Percentiles rank a stretch among this genome's conserved stretches.
Conservation (phyloP, 202 grass and related monocot species). For the Panicum hallii region DNA sequence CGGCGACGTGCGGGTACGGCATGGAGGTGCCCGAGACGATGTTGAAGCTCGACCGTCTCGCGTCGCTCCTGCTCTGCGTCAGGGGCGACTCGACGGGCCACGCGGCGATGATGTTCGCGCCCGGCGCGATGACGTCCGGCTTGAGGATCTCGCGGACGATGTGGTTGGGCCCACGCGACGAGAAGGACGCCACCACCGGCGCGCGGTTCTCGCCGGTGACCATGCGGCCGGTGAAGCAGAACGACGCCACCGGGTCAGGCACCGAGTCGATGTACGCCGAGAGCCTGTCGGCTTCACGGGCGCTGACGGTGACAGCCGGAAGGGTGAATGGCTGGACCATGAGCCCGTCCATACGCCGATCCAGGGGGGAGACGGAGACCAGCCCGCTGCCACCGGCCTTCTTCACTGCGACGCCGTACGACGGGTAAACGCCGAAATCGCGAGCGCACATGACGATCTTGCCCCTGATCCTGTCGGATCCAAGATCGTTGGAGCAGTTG, state of each 20-base stretch:
- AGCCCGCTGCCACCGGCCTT: constrained; percentile 42
- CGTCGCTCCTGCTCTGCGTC: neutral
- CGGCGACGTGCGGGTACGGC: constrained; percentile 39
- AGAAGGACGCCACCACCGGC: constrained; percentile 51
- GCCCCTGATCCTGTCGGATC: constrained; percentile 33
- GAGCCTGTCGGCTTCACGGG: constrained; percentile 22
- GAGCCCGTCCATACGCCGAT: neutral
- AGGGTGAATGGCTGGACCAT: neutral
- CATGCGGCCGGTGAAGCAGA: constrained; percentile 38
- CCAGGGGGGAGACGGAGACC: neutral
- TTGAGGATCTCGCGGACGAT: constrained; percentile 51
- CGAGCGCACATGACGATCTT: constrained; percentile 50
- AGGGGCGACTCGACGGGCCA: constrained; percentile 41
- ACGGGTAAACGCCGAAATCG: neutral
- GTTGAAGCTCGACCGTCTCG: constrained; percentile 41
- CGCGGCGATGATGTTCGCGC: constrained; percentile 56
- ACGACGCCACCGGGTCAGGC: constrained; percentile 17
- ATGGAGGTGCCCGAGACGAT: constrained; percentile 47
- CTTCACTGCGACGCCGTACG: constrained; percentile 33
- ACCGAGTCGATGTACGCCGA: constrained; percentile 34
- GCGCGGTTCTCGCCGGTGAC: constrained; percentile 50
- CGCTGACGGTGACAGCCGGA: constrained; percentile 44
- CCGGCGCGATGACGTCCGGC: constrained; percentile 55
- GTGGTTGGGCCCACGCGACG: constrained; percentile 44
- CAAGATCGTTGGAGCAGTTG: constrained; percentile 9